Base-by-base conservation (phyloP, 2,329 filamentous ascomycete genomes). In the Hymenoscyphus salicellus region DNA sequence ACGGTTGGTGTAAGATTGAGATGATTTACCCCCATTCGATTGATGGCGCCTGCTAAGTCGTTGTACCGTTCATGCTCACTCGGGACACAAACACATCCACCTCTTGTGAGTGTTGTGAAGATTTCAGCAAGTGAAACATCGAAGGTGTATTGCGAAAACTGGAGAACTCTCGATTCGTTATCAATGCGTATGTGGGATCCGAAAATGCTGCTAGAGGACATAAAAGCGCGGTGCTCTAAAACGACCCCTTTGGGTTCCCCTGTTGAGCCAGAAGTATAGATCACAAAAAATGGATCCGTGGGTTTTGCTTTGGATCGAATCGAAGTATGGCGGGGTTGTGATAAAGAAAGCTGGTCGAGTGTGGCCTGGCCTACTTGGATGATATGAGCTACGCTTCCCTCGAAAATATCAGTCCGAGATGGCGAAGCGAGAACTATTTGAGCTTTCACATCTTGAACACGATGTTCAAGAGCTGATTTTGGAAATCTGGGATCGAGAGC, bases 401-500 rank as follows among this genome's bases (percentile, higher is more conserved):
- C 28, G 28, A 64, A 64, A 5, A 55, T 14, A 5, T 55, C 28
- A 30, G 59, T 58, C 16, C 58, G 46, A n/a, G 36, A 32, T n/a
- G 52, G 52, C 17, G 63, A 64, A 8, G 59, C 33, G 7, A 64
- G 23, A 30, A 64, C 41, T 10, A 64, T 23, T 32, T 61, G 55
- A 16, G 63, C 58, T 20, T 57, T 46, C 17, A 55, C 58, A 36
- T 61, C 59, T 17, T 38, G 36, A 23, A 64, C 32, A 5, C 63
- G 63, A 52, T 58, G 63, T 62, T 64, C 59, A 14, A 64, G 49
- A 14, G 63, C 59, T 11, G 23, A 61, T 33, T 28, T 74, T 78
- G 74, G 74, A 58, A 74, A 68, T 8, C 59, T 69, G 6, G 74
- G 69, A 64, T 76, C 72, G 7, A 76, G 55, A 14, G 73, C 65